Percentiles rank a stretch among this genome's conserved stretches.
Conservation (phyloP, 75 land plant genomes). For the Selaginella tamariscina region DNA sequence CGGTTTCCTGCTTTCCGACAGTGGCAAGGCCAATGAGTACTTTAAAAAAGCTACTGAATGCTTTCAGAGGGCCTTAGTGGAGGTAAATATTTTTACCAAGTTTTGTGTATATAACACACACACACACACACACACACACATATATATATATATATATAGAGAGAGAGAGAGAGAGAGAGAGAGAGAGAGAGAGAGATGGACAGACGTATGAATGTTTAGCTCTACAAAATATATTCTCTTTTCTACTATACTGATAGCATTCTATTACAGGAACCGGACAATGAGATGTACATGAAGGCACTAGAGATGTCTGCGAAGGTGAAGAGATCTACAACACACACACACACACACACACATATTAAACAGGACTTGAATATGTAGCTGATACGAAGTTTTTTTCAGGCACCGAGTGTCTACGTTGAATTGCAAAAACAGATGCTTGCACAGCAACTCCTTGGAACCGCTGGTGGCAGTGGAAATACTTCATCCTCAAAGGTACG, state of each 20-base stretch:
- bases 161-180: background rate
- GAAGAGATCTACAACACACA: too few species aligned
- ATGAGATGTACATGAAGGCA: background rate
- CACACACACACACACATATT: too few species aligned
- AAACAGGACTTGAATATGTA: background rate
- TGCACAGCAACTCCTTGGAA: background rate
- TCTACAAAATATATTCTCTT: background rate
- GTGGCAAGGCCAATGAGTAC: conserved; percentile 8
- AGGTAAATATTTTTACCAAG: conserved; percentile 2
- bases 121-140: too few species aligned
- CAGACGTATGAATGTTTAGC: background rate
- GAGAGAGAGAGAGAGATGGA: background rate
- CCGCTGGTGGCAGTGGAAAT: background rate
- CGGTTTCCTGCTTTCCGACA: conserved; percentile 1
- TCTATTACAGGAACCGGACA: background rate
- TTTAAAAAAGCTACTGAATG: background rate
- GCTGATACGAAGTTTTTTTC: background rate
- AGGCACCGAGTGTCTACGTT: conserved; percentile 1
- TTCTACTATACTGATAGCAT: background rate
- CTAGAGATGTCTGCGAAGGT: conserved; percentile 9
- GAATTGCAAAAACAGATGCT: conserved; percentile 7
- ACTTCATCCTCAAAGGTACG: background rate
- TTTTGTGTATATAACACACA: too few species aligned
- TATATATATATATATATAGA: too few species aligned
- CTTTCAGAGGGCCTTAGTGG: background rate